Conservation (phyloP, 2,329 filamentous ascomycete genomes). For the Zalaria sp. region DNA sequence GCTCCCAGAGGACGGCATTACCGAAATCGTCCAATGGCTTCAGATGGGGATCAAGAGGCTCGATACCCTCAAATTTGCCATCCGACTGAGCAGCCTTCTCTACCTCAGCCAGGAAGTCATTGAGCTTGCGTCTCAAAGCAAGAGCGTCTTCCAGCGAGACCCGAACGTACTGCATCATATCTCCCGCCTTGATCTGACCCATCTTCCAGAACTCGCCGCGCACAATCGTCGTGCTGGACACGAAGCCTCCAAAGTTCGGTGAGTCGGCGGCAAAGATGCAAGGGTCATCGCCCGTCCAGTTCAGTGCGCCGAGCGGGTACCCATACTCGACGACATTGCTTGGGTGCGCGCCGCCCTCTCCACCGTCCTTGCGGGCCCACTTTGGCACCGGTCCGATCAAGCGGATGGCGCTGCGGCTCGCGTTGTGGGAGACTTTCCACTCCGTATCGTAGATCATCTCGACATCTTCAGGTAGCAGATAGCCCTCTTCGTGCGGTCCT, state of each 20-base stretch:
- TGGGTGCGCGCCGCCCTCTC: conserved; percentile 50
- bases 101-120: conserved; percentile 31
- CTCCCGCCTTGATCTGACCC: conserved; percentile 46
- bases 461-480: conserved; percentile 36
- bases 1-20: conserved; percentile 17
- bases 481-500: conserved; percentile 43
- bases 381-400: conserved; percentile 43
- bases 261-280: conserved; percentile 46
- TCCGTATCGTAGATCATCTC: conserved; percentile 42
- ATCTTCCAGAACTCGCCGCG: conserved; percentile 47
- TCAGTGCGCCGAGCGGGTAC: conserved; percentile 43
- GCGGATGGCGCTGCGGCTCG: conserved; percentile 45
- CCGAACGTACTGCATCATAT: conserved; percentile 36
- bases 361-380: conserved; percentile 46
- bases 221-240: conserved; percentile 41
- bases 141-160: conserved; percentile 40
- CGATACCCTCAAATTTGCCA: conserved; percentile 17
- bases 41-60: conserved; percentile 14
- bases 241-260: conserved; percentile 48
- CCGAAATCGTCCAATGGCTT: conserved; percentile 11
- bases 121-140: conserved; percentile 25
- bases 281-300: conserved; percentile 48
- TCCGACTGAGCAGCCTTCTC: conserved; percentile 23
- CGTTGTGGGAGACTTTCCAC: conserved; percentile 50
- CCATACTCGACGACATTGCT: conserved; percentile 39